A percentile compares a stretch with the other conserved stretches of the same genome.
These are phyloP conservation scores for Nicotiana benthamiana DNA, from an alignment of 257 asterid species.

Conservation along the genomic window DNA sequence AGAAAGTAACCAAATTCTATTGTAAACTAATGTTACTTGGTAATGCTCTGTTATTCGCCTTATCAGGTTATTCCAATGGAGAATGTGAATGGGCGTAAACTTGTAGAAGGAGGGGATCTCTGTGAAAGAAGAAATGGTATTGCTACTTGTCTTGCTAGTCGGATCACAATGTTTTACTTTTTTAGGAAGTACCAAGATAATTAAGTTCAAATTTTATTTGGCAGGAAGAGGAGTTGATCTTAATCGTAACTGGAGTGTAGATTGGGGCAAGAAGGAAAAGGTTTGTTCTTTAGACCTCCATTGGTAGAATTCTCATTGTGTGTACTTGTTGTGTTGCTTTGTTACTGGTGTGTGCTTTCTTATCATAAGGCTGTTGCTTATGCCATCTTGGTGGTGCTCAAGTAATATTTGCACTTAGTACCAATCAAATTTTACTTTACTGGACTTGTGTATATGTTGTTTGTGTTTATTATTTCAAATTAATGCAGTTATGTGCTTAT, in stretches of 20 bases:
- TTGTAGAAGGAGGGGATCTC: constrained; percentile 89
- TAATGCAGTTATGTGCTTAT: constrained; percentile 11
- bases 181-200: constrained; percentile 1
- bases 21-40: constrained; percentile 9
- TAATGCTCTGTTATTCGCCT: background rate
- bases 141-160: constrained; percentile 4
- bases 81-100: constrained; percentile 87
- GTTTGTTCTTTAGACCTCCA: constrained; percentile 23
- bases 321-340: background rate
- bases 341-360: background rate
- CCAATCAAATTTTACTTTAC: background rate
- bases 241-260: constrained; percentile 93
- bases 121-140: constrained; percentile 97
- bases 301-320: background rate
- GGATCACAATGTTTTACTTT: constrained; percentile 4
- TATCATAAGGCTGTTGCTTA: background rate
- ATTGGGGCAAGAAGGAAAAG: constrained; percentile 98
- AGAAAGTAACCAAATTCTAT: background rate
- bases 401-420: background rate
- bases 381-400: background rate
- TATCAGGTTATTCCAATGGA: constrained; percentile 86
- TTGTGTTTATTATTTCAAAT: background rate
- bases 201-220: constrained; percentile 8
- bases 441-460: background rate
- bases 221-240: constrained; percentile 98